Conservation (phyloP, 352 stramenopile genomes). For the Globisporangium parvum region DNA sequence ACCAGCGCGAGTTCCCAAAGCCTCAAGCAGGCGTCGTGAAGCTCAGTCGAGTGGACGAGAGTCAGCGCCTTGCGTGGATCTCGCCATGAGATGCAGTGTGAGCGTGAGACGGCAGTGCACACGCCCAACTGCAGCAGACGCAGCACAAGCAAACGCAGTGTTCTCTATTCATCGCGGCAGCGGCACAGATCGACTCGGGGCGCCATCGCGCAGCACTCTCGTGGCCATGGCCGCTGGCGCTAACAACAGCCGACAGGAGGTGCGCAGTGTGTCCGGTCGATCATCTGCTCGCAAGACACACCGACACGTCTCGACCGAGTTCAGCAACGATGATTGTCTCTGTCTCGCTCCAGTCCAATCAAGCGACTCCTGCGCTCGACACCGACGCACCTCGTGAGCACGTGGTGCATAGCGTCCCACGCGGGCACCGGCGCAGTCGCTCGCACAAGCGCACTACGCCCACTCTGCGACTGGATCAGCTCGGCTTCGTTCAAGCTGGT, state of each 20-base stretch:
- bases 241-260: neutral
- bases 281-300: neutral
- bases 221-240: neutral
- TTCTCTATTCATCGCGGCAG: neutral
- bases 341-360: too few species aligned
- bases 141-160: slow-evolving; percentile 6
- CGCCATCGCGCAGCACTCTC: neutral
- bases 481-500: slow-evolving; percentile 14
- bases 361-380: neutral
- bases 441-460: neutral
- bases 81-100: slow-evolving; percentile 5
- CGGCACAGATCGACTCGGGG: neutral
- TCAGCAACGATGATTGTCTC: too few species aligned
- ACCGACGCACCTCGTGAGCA: slow-evolving; percentile 1
- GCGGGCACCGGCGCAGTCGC: neutral
- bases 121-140: too few species aligned
- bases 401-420: neutral
- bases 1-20: slow-evolving; percentile 58
- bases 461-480: slow-evolving; percentile 17
- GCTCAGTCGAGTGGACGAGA: slow-evolving; percentile 18
- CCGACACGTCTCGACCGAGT: too few species aligned
- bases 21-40: slow-evolving; percentile 42
- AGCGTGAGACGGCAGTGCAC: neutral
- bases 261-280: neutral
- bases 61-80: slow-evolving; percentile 49